A percentile compares a stretch with the other conserved stretches of the same genome.
phyloP scores from a whole-genome alignment of 2,329 filamentous ascomycete genomes.

The Neopestalotiopsis sp. region DNA sequence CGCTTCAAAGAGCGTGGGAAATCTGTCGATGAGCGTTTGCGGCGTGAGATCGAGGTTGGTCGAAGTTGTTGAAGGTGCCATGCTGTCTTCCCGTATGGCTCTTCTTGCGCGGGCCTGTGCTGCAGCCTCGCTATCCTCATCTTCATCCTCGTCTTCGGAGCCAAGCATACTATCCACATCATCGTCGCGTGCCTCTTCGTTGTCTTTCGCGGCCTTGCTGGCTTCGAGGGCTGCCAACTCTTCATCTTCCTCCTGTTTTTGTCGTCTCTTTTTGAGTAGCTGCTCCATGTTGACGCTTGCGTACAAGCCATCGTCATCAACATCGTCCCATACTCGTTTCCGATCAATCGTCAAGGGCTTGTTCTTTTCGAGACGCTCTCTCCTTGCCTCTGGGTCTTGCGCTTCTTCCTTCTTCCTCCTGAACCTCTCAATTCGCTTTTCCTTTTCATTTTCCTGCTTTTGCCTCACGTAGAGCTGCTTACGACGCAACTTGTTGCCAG shows the following conservation, averaged over 20 bases:
- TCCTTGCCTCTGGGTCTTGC: constrained; percentile 77
- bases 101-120: constrained; percentile 52
- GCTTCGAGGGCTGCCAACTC: constrained; percentile 52
- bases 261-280: constrained; percentile 58
- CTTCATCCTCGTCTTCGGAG: constrained; percentile 56
- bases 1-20: constrained; percentile 66
- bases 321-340: constrained; percentile 90
- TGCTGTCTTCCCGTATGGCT: constrained; percentile 53
- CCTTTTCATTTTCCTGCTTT: constrained; percentile 77
- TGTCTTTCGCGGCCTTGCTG: constrained; percentile 47
- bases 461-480: constrained; percentile 79
- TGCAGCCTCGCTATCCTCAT: constrained; percentile 38
- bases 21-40: constrained; percentile 63
- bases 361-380: constrained; percentile 77
- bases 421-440: constrained; percentile 78
- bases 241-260: constrained; percentile 54
- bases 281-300: constrained; percentile 63
- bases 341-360: constrained; percentile 82
- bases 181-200: constrained; percentile 52
- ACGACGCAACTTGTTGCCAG: constrained; percentile 80
- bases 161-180: constrained; percentile 81
- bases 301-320: constrained; percentile 64
- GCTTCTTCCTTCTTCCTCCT: constrained; percentile 84
- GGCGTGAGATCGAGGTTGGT: constrained; percentile 70
- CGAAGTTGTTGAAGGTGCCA: constrained; percentile 64